Base-by-base conservation (phyloP, 2,329 filamentous ascomycete genomes). In the Xylaria sp. region DNA sequence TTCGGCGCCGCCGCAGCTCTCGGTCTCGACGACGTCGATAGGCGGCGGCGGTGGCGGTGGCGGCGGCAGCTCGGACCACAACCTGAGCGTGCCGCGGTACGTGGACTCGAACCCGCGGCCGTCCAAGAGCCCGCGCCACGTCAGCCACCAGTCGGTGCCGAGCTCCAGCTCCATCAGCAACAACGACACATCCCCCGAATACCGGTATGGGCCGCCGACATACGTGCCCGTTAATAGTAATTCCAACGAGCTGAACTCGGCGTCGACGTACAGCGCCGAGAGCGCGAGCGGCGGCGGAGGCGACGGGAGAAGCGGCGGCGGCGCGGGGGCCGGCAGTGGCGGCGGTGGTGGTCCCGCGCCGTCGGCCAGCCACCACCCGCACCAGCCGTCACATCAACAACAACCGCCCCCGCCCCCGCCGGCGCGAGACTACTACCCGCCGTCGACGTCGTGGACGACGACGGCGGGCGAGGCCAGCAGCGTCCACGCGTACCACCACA, bases 111-210 rank as follows among this genome's bases (percentile, higher is more conserved):
- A 79, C 59, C 75, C 78, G 5, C 76, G 82, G 19, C 80, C 82
- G 16, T 71, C 78, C 37, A 85, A 85, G 69, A 83, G 80, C 61
- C 80, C 82, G 0, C 77, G 83, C 2, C 78, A 83, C 54, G 73
- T 71, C 9, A 78, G 74, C 65, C 79, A 84, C 58, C 78, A 79
- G 46, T 83, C 82, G 1, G 73, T 83, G 29, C 79, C 81, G 54
- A 79, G 77, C 62, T 69, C 71, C 11, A 72, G 75, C 38, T 80
- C 81, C 19, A 71, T 82, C 26, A 71, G 74, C 34, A 77, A 75
- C 64, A 76, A 76, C 45, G 81, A 83, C 39, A 66, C 75, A 3
- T 71, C 80, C 0, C 73, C 76, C 19, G 82, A 85, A 63, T 85
- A 85, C 65, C 77, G 83, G 48, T 85, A 85, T 59, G 78, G 79